Evolutionary conservation across 306 rosid species (phyloP), one percentile per base, ranked within the genome.

Genomic region (Hippophae gyantsensis): DNA sequence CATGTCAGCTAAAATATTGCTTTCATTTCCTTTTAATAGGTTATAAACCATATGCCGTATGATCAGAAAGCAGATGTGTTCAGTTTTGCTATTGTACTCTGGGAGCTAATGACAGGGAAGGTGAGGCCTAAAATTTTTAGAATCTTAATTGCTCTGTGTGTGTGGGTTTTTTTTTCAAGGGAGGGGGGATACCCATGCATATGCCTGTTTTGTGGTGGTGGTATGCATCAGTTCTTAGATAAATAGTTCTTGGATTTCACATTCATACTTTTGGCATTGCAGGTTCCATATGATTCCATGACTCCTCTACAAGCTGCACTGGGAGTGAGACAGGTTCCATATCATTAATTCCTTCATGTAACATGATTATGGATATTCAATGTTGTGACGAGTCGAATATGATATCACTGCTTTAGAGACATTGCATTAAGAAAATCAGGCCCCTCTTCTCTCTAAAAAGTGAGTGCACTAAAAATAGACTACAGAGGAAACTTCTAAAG

Each of bases 241-340:
- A 56, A 41, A 41, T 48, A 48, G 41, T 7, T 48, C 52, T 57
- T 63, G 23, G 57, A 43, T 42, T 32, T 32, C 38, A 32, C 38
- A 32, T 32, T 2, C 38, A 26, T 52, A 68, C 70, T 48, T 52
- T 52, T 68, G 43, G 60, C 64, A 71, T 79, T 75, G 66, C 79
- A 93, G 99, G 79, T 93, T 60, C 99, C 99, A 10, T 93, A 93
- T 68, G 99, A 93, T 76, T 72, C 86, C 69, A 82, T 93, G 97
- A 88, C 99, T 75, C 99, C 99, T n/a, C 69, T 93, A 52, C 99
- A 93, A 88, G 99, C 99, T 64, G 99, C 99, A 53, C 79, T 93
- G 76, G 97, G 99, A 69, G 99, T 93, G 70, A 86, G 99, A 88
- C 97, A 93, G 99, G 99, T 92, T 41, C 6, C 43, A 47, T 43